Evolutionary conservation across 2,329 filamentous ascomycete species (phyloP), one percentile per base, ranked within the genome.

Genomic region (Exophiala bonariae): DNA sequence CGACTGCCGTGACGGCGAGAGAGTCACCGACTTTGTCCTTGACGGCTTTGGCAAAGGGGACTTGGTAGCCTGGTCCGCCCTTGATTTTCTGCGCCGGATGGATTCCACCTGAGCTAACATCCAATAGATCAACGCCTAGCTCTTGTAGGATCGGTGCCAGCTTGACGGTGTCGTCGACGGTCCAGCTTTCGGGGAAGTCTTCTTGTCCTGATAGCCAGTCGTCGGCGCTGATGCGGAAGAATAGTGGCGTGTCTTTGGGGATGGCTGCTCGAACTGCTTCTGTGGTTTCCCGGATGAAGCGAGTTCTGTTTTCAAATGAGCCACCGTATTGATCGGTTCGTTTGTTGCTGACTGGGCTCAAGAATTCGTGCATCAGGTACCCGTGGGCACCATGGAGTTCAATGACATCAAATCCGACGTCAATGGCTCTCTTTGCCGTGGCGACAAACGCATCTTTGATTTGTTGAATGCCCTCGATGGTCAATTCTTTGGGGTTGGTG

Each of bases 331-430:
- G 58, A 55, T 82, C 79, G 0, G 73, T 86, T 13, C 88, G 77
- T 40, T 79, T 71, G 67, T 93, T 93, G n/a, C 76, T 75, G 0
- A 78, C 77, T 0, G 87, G 86, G 0, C 80, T 83, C 3, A 90
- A 50, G 72, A 92, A 93, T 2, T 73, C 69, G 58, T 83, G 81
- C 0, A 92, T 69, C 0, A 93, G 76, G 62, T 91, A 93, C 1
- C 88, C 87, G 60, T 93, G 88, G 0, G 87, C 89, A 57, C 78
- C 80, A 69, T 93, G 89, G 41, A 95, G 81, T 65, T 95, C 89
- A 49, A 95, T 82, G 6, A 83, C 79, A 62, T 95, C 89, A 39
- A 88, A 80, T 7, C 89, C 89, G 1, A 82, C 85, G 52, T 80
- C 72, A 3, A 91, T 66, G 1, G 88, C 78, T 30, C 83, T 71